Conservation (phyloP, 768 basidiomycete species). For the Tephrocybe rancida region DNA sequence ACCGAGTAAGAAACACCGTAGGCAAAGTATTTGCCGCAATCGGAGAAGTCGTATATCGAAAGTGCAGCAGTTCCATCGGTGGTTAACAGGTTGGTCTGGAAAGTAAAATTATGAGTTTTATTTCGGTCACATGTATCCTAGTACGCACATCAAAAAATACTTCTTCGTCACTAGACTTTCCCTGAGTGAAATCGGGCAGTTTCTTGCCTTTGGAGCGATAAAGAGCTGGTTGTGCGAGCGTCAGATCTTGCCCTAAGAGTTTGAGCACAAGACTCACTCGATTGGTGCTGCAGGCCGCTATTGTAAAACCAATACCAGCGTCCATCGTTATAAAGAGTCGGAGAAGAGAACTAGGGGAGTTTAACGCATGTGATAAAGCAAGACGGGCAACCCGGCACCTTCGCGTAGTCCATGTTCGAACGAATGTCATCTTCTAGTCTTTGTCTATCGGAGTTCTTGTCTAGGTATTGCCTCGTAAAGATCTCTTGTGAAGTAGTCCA, state of each 20-base stretch:
- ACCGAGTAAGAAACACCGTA: conserved; percentile 79
- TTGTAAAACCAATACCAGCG: conserved; percentile 86
- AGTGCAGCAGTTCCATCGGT: conserved; percentile 75
- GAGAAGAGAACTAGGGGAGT: conserved; percentile 58
- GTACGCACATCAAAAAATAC: conserved; percentile 75
- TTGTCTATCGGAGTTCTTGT: conserved; percentile 60
- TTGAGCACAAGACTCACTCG: conserved; percentile 43
- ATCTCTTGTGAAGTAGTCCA: conserved; percentile 66
- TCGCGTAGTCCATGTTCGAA: conserved; percentile 42
- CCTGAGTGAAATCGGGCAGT: conserved; percentile 56
- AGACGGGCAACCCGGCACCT: conserved; percentile 27
- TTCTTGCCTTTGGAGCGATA: conserved; percentile 57
- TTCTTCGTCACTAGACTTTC: conserved; percentile 53
- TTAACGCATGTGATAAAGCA: background rate
- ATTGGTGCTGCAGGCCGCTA: conserved; percentile 74
- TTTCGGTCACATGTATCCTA: background rate
- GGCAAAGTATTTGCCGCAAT: conserved; percentile 70
- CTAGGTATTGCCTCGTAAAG: conserved; percentile 61
- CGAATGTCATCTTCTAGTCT: conserved; percentile 62
- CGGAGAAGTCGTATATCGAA: conserved; percentile 59
- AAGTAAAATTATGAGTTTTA: background rate
- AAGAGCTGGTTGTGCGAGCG: conserved; percentile 42
- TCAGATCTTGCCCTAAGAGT: conserved; percentile 4
- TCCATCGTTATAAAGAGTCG: conserved; percentile 60
- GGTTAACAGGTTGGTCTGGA: conserved; percentile 69